Evolutionary conservation across 192 early-diverging fungal genomes (phyloP).

Genomic region (Backusella tarrabulga): DNA sequence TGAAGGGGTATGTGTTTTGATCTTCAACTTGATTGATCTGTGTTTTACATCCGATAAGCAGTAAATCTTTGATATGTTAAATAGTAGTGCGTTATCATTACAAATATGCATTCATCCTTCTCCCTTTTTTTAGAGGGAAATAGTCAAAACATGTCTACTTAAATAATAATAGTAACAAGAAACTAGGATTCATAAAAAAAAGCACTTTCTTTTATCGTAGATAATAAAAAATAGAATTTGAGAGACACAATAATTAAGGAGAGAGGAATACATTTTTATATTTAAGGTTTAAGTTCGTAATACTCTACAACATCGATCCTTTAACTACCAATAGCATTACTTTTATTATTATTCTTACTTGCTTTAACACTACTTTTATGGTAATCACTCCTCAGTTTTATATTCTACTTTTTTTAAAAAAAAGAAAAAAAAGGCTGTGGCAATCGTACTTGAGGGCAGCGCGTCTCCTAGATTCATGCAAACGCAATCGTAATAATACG

Average conservation of each 20-base stretch:
- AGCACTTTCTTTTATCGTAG: too few species aligned
- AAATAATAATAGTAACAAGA: background rate
- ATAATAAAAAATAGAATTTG: background rate
- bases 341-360: background rate
- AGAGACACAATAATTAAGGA: background rate
- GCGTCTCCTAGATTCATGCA: background rate
- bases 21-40: too few species aligned
- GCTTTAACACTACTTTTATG: background rate
- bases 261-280: background rate
- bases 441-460: background rate
- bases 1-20: too few species aligned
- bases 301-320: background rate
- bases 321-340: background rate
- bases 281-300: background rate
- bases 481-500: background rate
- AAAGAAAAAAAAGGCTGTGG: background rate
- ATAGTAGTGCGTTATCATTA: too few species aligned
- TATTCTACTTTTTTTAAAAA: background rate
- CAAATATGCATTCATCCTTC: too few species aligned
- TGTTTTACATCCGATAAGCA: too few species aligned
- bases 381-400: background rate
- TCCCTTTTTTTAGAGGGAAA: too few species aligned
- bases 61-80: too few species aligned
- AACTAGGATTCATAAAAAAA: too few species aligned
- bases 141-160: background rate